Conservation (phyloP, 176 grass and related monocot genomes). For the Ensete glaucum region DNA sequence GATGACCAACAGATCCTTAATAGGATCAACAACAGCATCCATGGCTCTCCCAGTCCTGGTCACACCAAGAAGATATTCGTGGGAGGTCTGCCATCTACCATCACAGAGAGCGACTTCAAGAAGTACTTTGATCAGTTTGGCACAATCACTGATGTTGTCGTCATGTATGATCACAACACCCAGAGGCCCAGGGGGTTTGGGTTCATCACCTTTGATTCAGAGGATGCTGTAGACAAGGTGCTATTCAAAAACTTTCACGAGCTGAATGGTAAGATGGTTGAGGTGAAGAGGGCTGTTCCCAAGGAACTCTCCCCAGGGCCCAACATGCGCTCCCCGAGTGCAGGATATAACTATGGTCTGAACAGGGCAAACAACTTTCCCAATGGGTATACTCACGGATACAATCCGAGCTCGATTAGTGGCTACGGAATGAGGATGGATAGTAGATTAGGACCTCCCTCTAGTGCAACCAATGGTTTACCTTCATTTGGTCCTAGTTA, state of each 20-base stretch:
- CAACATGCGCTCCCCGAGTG: constrained; percentile 48
- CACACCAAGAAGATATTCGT: constrained; percentile 91
- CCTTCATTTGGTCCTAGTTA: constrained; percentile 6
- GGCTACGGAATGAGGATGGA: constrained; percentile 7
- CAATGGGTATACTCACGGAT: constrained; percentile 8
- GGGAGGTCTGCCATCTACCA: constrained; percentile 67
- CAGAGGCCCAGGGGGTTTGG: constrained; percentile 83
- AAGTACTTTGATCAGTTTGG: constrained; percentile 87
- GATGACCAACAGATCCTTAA: constrained; percentile 55
- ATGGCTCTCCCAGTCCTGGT: constrained; percentile 56
- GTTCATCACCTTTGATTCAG: constrained; percentile 78
- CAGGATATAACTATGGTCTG: constrained; percentile 54
- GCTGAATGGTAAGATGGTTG: constrained; percentile 86
- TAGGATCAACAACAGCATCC: constrained; percentile 41
- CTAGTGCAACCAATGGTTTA: background rate
- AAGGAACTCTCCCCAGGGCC: constrained; percentile 74
- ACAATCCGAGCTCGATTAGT: constrained; percentile 1
- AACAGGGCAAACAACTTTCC: constrained; percentile 24
- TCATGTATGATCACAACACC: constrained; percentile 97
- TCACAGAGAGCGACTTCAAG: constrained; percentile 74
- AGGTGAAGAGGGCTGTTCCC: constrained; percentile 79
- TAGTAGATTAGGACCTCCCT: constrained; percentile 3
- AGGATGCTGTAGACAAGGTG: constrained; percentile 69
- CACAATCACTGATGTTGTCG: constrained; percentile 65
- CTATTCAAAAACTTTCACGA: constrained; percentile 90